A percentile compares a stretch with the other conserved stretches of the same genome.
Evolutionary conservation across 768 basidiomycete genomes (phyloP).

Genomic region (Phlegmacium glaucopus): DNA sequence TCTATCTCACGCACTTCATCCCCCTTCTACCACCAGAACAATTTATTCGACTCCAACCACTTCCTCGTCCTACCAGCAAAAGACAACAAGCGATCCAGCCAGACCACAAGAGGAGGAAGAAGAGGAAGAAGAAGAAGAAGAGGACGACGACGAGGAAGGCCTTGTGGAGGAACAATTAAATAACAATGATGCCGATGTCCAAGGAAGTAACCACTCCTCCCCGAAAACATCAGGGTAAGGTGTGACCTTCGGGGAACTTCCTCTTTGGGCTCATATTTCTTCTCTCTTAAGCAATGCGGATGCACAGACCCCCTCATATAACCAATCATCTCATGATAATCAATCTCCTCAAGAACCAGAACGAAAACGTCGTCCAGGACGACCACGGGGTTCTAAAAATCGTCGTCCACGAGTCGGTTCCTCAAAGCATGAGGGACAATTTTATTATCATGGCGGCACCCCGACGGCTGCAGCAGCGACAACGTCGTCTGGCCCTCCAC

Average conservation of each 20-base stretch:
- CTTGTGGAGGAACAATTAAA: constrained; percentile 65
- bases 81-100: constrained; percentile 15
- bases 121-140: constrained; percentile 57
- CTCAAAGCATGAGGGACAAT: constrained; percentile 35
- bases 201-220: constrained; percentile 35
- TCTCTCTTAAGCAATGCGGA: constrained; percentile 16
- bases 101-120: constrained; percentile 33
- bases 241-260: neutral
- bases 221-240: constrained; percentile 31
- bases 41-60: constrained; percentile 18
- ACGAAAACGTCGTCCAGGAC: constrained; percentile 71
- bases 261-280: neutral
- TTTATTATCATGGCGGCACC: constrained; percentile 42
- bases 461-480: constrained; percentile 22
- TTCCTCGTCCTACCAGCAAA: constrained; percentile 21
- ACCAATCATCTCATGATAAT: constrained; percentile 22
- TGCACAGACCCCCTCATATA: constrained; percentile 13
- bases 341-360: constrained; percentile 33
- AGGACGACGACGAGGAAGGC: constrained; percentile 77
- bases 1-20: constrained; percentile 73
- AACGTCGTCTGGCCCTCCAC: constrained; percentile 30
- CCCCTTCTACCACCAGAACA: constrained; percentile 38
- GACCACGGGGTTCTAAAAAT: constrained; percentile 79
- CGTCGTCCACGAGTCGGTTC: constrained; percentile 42
- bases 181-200: constrained; percentile 41